Base-by-base conservation (phyloP, 345 rosid species). In the Aquilaria yunnanensis region DNA sequence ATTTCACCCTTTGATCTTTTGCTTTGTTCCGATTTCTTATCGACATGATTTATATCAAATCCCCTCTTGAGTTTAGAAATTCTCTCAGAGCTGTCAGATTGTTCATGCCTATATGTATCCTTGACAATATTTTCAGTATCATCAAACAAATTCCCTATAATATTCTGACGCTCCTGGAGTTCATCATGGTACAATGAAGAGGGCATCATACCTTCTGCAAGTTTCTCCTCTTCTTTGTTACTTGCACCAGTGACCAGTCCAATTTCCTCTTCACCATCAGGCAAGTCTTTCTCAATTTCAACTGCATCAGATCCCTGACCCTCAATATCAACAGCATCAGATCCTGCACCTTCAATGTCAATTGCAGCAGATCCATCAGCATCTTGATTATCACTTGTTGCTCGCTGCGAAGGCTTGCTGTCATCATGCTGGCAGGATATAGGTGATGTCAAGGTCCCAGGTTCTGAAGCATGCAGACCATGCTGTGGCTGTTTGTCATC, bases 81-180 rank as follows among this genome's bases (percentile, higher is more conserved):
- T 75, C 70, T 83, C 69, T 78, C 83, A 12, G 80, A 62, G 65
- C 79, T 78, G 68, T 74, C 83, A 65, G 83, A 79, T 58, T 64
- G 76, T 58, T 81, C 96, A 46, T 56, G 74, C 73, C 72, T 78
- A 37, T 71, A 64, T 73, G 67, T 74, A 64, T 67, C 89, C 70
- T 60, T 73, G 32, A 43, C 69, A 7, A 64, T 52, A 61, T 77
- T 77, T 59, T 80, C 88, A 52, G 78, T 77, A 61, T 86, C 96
- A 74, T 88, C 96, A 78, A 94, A 88, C 78, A 88, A 65, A 67
- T 80, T 86, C 64, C 95, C 97, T 57, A 86, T 86, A 72, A 86
- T 75, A 73, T 72, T 76, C 78, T 85, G 77, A 62, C 82, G 81
- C 67, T 80, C 87, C 62, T 47, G 76, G 57, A 73, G 65, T 43